phyloP scores from a whole-genome alignment of 768 basidiomycete species.

The Albatrellus ellisii region DNA sequence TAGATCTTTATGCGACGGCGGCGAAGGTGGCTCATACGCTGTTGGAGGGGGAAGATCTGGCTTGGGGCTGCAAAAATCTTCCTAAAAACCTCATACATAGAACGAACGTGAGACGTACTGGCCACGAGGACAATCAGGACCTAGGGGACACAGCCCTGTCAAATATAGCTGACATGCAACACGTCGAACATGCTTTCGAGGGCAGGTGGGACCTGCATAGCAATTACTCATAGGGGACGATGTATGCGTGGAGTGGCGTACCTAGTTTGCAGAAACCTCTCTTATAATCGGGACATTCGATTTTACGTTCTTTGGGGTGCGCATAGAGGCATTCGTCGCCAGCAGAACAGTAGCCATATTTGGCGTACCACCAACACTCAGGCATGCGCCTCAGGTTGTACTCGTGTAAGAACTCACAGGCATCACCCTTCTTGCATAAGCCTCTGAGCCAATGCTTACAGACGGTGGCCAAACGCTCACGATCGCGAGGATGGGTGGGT shows the following conservation, averaged over 20 bases:
- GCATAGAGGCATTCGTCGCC: slow-evolving; percentile 97
- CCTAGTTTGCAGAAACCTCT: slow-evolving; percentile 93
- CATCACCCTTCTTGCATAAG: slow-evolving; percentile 94
- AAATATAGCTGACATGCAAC: slow-evolving; percentile 86
- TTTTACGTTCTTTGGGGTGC: slow-evolving; percentile 81
- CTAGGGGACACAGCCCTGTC: slow-evolving; percentile 86
- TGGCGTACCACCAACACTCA: slow-evolving; percentile 98
- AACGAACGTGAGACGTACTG: slow-evolving; percentile 47
- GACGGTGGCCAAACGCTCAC: slow-evolving; percentile 79
- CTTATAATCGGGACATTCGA: slow-evolving; percentile 93
- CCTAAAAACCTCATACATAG: slow-evolving; percentile 2
- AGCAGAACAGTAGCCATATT: slow-evolving; percentile 93
- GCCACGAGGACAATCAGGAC: slow-evolving; percentile 75
- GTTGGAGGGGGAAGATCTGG: slow-evolving; percentile 53
- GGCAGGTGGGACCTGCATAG: slow-evolving; percentile 65
- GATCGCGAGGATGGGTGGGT: slow-evolving; percentile 72
- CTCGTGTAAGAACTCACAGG: slow-evolving; percentile 98
- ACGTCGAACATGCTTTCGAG: slow-evolving; percentile 84
- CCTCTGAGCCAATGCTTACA: slow-evolving; percentile 99
- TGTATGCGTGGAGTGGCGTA: slow-evolving; percentile 23
- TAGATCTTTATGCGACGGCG: slow-evolving; percentile 63
- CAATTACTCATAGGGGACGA: slow-evolving; percentile 6
- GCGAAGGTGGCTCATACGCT: slow-evolving; percentile 67
- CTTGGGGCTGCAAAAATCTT: slow-evolving; percentile 60
- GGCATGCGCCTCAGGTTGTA: slow-evolving; percentile 98